These are phyloP conservation scores for Asterella californica DNA, from an alignment of 225 moss, liverwort and hornwort species.

Conservation along the genomic window DNA sequence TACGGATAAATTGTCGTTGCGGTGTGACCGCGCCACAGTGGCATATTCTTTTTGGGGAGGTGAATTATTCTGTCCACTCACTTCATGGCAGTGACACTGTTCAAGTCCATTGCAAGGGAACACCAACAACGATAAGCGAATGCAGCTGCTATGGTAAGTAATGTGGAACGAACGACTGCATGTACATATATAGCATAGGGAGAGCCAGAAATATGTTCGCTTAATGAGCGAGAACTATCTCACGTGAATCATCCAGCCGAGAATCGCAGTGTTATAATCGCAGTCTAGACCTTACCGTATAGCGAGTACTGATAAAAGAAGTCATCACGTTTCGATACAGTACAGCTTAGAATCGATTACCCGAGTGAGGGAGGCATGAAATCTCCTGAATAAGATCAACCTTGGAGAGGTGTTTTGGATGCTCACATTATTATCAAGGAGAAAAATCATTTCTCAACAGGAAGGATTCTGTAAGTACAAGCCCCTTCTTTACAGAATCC, in stretches of 20 bases:
- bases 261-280: background rate
- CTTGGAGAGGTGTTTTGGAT: background rate
- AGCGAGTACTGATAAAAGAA: background rate
- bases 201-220: background rate
- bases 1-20: too few relatives aligned
- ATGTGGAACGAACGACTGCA: background rate
- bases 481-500: too few relatives aligned
- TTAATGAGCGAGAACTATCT: background rate
- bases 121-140: background rate
- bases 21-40: too few relatives aligned
- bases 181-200: background rate
- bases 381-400: slow-evolving; percentile 6
- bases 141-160: background rate
- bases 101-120: background rate
- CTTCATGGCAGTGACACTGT: background rate
- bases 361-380: background rate
- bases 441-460: background rate
- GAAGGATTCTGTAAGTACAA: too few relatives aligned
- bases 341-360: background rate
- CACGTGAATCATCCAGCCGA: background rate
- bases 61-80: background rate
- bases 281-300: background rate
- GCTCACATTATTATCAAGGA: background rate
- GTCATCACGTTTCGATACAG: background rate
- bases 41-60: background rate